Conservation (phyloP, 225 moss, liverwort and hornwort species). For the Pleurozium schreberi region DNA sequence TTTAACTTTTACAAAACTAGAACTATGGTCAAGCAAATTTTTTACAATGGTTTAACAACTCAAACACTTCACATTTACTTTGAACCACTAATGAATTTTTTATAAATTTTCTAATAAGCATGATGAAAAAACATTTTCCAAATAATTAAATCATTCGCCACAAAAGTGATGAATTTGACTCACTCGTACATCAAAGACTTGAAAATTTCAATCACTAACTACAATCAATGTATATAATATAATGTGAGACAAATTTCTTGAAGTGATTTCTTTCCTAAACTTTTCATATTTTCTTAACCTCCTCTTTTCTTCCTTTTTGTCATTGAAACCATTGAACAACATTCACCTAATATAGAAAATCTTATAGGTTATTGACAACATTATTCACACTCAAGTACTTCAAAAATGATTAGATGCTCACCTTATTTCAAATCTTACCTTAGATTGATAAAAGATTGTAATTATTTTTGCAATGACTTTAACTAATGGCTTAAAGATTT, state of each 20-base stretch:
- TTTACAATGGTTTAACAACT: background rate
- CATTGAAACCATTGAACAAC: background rate
- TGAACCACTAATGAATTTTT: background rate
- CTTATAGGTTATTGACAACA: too few relatives aligned
- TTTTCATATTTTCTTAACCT: background rate
- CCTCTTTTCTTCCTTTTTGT: background rate
- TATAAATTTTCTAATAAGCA: background rate
- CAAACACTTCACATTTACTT: background rate
- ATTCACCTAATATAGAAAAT: too few relatives aligned
- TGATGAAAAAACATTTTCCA: too few relatives aligned
- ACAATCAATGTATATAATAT: background rate
- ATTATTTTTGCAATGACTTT: background rate
- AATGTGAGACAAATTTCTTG: background rate
- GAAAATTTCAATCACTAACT: background rate
- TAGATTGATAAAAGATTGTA: too few relatives aligned
- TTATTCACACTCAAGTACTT: background rate
- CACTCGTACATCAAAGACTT: background rate
- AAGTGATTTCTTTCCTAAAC: too few relatives aligned
- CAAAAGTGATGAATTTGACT: too few relatives aligned
- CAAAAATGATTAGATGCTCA: background rate
- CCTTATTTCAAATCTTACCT: background rate
- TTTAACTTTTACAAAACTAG: background rate
- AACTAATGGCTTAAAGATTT: background rate
- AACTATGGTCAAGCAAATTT: background rate
- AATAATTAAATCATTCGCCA: background rate